phyloP scores from a whole-genome alignment of 75 land plant genomes.

The Pseudotsuga menziesii region DNA sequence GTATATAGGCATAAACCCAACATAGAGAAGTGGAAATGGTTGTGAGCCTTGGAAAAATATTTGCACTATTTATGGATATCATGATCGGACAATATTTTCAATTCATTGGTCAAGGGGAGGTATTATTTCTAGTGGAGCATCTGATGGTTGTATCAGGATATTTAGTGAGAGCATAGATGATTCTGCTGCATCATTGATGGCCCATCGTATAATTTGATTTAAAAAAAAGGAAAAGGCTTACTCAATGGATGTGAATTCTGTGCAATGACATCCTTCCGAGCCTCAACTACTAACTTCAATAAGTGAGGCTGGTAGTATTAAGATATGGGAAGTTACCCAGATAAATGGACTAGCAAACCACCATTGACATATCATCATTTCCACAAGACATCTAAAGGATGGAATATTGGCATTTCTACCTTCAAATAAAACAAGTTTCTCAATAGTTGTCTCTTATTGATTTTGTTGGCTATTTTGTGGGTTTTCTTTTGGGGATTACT shows the following conservation, averaged over 20 bases:
- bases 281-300: constrained; percentile 65
- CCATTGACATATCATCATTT: not conserved
- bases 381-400: not conserved
- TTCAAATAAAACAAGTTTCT: not conserved
- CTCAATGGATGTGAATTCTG: constrained; percentile 85
- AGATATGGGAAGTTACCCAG: constrained; percentile 63
- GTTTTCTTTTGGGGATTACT: not conserved
- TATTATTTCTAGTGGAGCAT: too few species aligned
- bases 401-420: not conserved
- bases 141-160: too few species aligned
- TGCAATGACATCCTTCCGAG: constrained; percentile 86
- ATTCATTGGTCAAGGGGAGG: too few species aligned
- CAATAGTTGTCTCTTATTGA: not conserved
- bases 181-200: too few species aligned
- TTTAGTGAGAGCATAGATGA: too few species aligned
- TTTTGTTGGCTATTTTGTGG: not conserved
- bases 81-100: too few species aligned
- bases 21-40: too few species aligned
- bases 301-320: constrained; percentile 79
- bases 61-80: too few species aligned
- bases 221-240: constrained; percentile 86
- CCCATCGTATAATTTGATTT: constrained; percentile 45
- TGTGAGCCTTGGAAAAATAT: too few species aligned
- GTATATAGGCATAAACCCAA: too few species aligned
- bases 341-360: constrained; percentile 7